These are phyloP conservation scores for Nemania sp. DNA, from an alignment of 2,329 filamentous ascomycete genomes.

Conservation along the genomic window DNA sequence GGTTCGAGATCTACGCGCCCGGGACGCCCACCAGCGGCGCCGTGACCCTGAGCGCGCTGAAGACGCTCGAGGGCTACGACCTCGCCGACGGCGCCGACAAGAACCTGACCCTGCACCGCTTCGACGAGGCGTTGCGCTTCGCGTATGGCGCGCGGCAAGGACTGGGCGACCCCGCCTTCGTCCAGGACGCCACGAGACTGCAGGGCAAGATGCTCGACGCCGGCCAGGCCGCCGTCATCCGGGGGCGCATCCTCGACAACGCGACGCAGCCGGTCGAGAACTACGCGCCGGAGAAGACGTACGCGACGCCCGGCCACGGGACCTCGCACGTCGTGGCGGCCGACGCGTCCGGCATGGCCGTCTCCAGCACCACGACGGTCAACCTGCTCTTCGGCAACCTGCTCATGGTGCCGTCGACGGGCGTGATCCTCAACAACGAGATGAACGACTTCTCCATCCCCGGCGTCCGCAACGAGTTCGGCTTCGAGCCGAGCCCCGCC, in stretches of 20 bases:
- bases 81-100: constrained; percentile 55
- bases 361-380: constrained; percentile 83
- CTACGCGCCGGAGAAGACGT: constrained; percentile 69
- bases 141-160: constrained; percentile 79
- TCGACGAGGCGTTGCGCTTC: constrained; percentile 89
- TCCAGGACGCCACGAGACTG: constrained; percentile 64
- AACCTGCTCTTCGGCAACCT: constrained; percentile 84
- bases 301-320: constrained; percentile 70
- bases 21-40: constrained; percentile 79
- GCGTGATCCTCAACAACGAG: constrained; percentile 76
- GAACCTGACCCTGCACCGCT: constrained; percentile 77
- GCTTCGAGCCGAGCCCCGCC: constrained; percentile 75
- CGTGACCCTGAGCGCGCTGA: constrained; percentile 76
- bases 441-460: constrained; percentile 88
- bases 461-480: constrained; percentile 76
- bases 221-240: constrained; percentile 62
- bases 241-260: constrained; percentile 70
- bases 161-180: constrained; percentile 81
- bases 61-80: constrained; percentile 79
- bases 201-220: constrained; percentile 71
- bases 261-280: constrained; percentile 71
- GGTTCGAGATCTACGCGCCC: constrained; percentile 70
- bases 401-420: constrained; percentile 79
- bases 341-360: constrained; percentile 73
- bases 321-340: constrained; percentile 75